Evolutionary conservation across 257 asterid species (phyloP).

Genomic region (Orobanche coerulescens): DNA sequence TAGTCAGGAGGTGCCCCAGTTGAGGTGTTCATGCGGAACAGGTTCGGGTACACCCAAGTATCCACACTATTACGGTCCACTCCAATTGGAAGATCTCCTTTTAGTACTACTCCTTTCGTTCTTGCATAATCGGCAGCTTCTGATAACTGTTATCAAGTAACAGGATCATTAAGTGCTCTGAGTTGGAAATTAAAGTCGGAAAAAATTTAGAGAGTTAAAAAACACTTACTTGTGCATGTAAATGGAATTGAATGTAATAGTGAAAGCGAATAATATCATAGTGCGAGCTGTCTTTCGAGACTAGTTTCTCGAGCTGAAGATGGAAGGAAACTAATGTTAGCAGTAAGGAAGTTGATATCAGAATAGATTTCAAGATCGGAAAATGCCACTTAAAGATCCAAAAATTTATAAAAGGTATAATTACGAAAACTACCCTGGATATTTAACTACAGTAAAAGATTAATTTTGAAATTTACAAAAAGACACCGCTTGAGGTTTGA

Average conservation of each 20-base stretch:
- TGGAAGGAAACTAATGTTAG: constrained; percentile 21
- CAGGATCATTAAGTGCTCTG: constrained; percentile 11
- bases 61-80: constrained; percentile 92
- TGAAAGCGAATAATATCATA: constrained; percentile 68
- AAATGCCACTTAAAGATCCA: no score
- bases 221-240: constrained; percentile 61
- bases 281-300: constrained; percentile 62
- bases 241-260: constrained; percentile 84
- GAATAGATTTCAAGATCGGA: constrained; percentile 8
- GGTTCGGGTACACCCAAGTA: constrained; percentile 91
- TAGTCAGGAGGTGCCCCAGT: constrained; percentile 99
- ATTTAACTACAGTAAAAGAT: no score
- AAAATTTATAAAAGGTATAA: neutral
- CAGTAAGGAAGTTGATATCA: neutral
- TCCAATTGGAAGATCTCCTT: constrained; percentile 98
- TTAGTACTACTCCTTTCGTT: constrained; percentile 71
- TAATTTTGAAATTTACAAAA: no score
- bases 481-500: no score
- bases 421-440: neutral
- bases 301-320: constrained; percentile 87
- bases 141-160: constrained; percentile 46
- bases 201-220: constrained; percentile 6
- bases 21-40: constrained; percentile 92
- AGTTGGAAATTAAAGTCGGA: constrained; percentile 16
- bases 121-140: constrained; percentile 95